A percentile compares a stretch with the other conserved stretches of the same genome.
Evolutionary conservation across 2,329 filamentous ascomycete genomes (phyloP).

Genomic region (Calonectria pseudoreteaudii): DNA sequence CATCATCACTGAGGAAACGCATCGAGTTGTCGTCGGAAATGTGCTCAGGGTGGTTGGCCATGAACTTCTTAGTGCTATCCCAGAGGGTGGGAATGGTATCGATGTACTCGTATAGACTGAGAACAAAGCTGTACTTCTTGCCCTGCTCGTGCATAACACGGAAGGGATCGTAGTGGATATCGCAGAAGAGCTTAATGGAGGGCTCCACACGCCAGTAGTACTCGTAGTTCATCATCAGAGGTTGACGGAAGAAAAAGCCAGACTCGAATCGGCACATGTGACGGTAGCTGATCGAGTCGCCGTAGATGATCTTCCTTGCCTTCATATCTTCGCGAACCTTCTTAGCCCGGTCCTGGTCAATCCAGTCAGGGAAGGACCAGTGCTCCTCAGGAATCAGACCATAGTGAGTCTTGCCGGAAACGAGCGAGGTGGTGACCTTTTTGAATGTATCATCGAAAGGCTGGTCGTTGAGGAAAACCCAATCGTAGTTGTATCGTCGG

Average conservation of each 20-base stretch:
- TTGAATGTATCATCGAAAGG: constrained; percentile 95
- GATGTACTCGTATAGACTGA: constrained; percentile 95
- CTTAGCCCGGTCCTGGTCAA: constrained; percentile 92
- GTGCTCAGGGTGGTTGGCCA: constrained; percentile 89
- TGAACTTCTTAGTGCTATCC: constrained; percentile 96
- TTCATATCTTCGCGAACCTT: constrained; percentile 95
- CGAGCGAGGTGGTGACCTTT: constrained; percentile 86
- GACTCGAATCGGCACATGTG: constrained; percentile 99
- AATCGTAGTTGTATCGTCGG: constrained; percentile 95
- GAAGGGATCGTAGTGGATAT: constrained; percentile 96
- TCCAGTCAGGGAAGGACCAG: constrained; percentile 97
- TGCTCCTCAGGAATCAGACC: constrained; percentile 91
- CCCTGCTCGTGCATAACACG: constrained; percentile 94
- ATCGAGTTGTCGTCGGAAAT: constrained; percentile 87
- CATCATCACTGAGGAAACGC: constrained; percentile 91
- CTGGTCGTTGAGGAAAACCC: constrained; percentile 98
- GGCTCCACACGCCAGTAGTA: constrained; percentile 99
- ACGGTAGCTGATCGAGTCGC: constrained; percentile 94
- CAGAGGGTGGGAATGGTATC: constrained; percentile 97
- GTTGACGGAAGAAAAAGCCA: constrained; percentile 98
- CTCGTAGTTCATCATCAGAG: constrained; percentile 94
- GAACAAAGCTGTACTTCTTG: constrained; percentile 98
- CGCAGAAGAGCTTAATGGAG: constrained; percentile 95
- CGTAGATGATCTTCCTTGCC: constrained; percentile 96
- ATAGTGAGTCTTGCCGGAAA: constrained; percentile 94